Percentiles rank a stretch among this genome's conserved stretches.
phyloP scores from a whole-genome alignment of 257 asterid species.

The Solanum corneliomulleri region DNA sequence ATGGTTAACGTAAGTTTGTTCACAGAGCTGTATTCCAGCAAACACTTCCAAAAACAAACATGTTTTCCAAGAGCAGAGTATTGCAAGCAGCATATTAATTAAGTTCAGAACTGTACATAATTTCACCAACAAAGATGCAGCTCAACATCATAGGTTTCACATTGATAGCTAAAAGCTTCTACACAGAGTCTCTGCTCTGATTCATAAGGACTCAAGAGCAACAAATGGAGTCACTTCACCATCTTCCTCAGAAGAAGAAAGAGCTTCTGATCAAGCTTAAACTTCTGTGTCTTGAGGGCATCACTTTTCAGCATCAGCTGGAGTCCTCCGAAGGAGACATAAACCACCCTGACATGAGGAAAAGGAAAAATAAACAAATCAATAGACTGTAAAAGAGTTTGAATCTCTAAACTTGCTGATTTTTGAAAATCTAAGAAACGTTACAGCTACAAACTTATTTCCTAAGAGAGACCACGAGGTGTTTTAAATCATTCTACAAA shows the following conservation, averaged over 20 bases:
- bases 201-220: background rate
- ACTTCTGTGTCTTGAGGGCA: conserved; percentile 40
- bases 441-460: background rate
- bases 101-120: background rate
- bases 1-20: background rate
- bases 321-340: conserved; percentile 86
- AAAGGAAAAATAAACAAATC: background rate
- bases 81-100: background rate
- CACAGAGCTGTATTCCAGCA: background rate
- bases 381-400: background rate
- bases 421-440: background rate
- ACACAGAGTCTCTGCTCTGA: background rate
- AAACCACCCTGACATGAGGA: conserved; percentile 33
- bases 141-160: background rate
- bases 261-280: conserved; percentile 53
- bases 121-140: background rate
- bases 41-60: background rate
- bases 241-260: conserved; percentile 80
- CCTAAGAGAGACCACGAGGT: background rate
- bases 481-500: background rate
- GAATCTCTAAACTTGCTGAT: background rate
- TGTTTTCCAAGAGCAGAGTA: background rate
- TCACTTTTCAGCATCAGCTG: conserved; percentile 66
- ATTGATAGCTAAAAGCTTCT: too few species aligned
- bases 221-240: conserved; percentile 6